Evolutionary conservation across 805 yeast species (phyloP).

Genomic region (Saccharomycopsis vini): DNA sequence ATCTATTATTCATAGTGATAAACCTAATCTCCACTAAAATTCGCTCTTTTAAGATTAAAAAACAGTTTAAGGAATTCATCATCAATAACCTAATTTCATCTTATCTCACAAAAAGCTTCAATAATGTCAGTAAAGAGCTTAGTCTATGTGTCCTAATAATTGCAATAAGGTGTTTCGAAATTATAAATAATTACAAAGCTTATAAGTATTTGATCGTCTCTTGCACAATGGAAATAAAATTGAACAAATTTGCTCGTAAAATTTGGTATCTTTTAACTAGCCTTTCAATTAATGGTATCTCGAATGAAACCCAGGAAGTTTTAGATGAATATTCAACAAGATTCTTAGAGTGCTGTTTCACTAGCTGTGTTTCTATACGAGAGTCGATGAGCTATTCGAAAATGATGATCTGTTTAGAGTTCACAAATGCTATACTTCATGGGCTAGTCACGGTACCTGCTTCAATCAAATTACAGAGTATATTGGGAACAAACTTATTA

Average conservation of each 20-base stretch:
- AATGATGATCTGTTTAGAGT: constrained; percentile 7
- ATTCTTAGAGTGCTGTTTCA: constrained; percentile 3
- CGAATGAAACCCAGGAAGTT: background rate
- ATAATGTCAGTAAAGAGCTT: background rate
- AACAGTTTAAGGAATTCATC: background rate
- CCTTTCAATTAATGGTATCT: background rate
- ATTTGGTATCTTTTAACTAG: constrained; percentile 12
- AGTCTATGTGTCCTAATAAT: background rate
- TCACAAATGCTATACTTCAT: constrained; percentile 4
- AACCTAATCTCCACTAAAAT: constrained; percentile 1
- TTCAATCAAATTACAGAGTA: constrained; percentile 3
- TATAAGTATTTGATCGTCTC: background rate
- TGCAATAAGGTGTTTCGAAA: background rate
- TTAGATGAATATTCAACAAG: background rate
- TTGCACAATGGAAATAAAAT: constrained; percentile 8
- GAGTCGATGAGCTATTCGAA: background rate
- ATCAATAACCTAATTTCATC: background rate
- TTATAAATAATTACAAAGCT: background rate
- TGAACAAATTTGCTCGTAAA: constrained; percentile 9
- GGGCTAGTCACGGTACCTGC: too few species aligned
- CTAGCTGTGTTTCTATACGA: constrained; percentile 2
- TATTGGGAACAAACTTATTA: constrained; percentile 2
- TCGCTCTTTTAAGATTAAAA: constrained; percentile 3
- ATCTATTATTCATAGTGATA: constrained; percentile 1
- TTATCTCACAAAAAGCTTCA: constrained; percentile 2